Evolutionary conservation across 1,284 basidiomycete genomes (phyloP).

Genomic region (Pascua guehoae): DNA sequence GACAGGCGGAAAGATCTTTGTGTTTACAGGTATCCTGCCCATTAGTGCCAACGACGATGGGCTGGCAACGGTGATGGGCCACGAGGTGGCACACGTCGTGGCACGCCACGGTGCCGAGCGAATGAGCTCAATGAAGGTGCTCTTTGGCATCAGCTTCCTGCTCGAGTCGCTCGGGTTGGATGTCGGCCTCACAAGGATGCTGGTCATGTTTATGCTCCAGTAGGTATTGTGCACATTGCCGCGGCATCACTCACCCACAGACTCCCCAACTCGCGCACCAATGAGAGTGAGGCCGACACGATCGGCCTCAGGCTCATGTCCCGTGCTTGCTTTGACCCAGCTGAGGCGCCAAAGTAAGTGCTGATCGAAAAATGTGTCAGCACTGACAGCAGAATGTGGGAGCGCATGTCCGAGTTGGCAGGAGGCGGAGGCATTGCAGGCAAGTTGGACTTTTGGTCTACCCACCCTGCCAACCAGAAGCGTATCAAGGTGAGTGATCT

Average conservation of each 20-base stretch:
- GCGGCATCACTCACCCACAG: constrained; percentile 20
- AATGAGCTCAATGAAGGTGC: constrained; percentile 58
- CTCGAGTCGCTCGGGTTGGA: constrained; percentile 62
- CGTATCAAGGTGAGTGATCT: constrained; percentile 61
- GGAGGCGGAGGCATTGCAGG: constrained; percentile 33
- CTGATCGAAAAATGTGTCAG: not conserved
- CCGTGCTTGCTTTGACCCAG: constrained; percentile 38
- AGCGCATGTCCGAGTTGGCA: constrained; percentile 60
- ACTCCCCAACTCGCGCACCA: constrained; percentile 76
- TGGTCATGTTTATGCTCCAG: constrained; percentile 47
- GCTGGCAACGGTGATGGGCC: constrained; percentile 78
- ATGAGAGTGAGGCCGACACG: constrained; percentile 77
- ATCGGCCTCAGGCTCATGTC: constrained; percentile 71
- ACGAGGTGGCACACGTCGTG: constrained; percentile 80
- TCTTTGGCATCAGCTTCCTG: constrained; percentile 55
- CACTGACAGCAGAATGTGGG: constrained; percentile 60
- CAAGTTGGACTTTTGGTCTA: constrained; percentile 51
- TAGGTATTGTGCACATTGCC: not conserved
- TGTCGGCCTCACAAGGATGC: constrained; percentile 52
- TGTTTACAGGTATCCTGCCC: constrained; percentile 86
- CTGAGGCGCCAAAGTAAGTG: constrained; percentile 64
- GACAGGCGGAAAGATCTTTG: constrained; percentile 67
- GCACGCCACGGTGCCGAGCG: constrained; percentile 18
- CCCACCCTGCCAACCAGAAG: constrained; percentile 68
- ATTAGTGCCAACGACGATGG: constrained; percentile 74